Conservation (phyloP, 1,139 yeast species). For the Candida pseudocylindracea region DNA sequence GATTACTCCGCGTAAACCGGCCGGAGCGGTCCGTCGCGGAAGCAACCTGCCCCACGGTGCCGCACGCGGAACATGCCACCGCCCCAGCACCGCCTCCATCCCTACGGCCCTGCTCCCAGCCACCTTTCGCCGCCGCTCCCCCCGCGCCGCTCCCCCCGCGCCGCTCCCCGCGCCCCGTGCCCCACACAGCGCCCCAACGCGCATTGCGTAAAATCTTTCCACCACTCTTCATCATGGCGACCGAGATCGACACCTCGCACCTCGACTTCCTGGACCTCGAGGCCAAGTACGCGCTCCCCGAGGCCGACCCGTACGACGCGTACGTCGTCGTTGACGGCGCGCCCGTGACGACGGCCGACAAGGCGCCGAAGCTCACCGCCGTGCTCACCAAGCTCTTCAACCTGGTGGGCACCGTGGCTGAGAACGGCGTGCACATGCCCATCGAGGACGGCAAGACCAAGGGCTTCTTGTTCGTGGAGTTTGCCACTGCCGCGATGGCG, state of each 20-base stretch:
- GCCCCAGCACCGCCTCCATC: too few species aligned
- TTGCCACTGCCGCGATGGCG: conserved; percentile 44
- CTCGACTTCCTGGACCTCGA: conserved; percentile 82
- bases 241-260: conserved; percentile 24
- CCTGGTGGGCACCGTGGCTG: conserved; percentile 36
- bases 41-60: too few species aligned
- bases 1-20: too few species aligned
- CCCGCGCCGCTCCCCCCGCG: too few species aligned
- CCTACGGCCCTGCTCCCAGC: too few species aligned
- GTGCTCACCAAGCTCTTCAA: conserved; percentile 67
- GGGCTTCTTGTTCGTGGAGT: conserved; percentile 80
- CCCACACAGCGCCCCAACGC: too few species aligned
- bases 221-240: conserved; percentile 9
- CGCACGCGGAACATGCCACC: too few species aligned
- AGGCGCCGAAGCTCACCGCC: conserved; percentile 64
- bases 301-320: conserved; percentile 44
- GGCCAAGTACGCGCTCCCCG: conserved; percentile 40
- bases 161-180: too few species aligned
- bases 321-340: conserved; percentile 88
- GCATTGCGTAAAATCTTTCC: too few species aligned
- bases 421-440: conserved; percentile 63
- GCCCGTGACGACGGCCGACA: conserved; percentile 82
- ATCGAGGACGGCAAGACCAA: conserved; percentile 58
- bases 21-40: too few species aligned
- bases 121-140: too few species aligned